These are phyloP conservation scores for Onygenales sp. DNA, from an alignment of 2,329 filamentous ascomycete genomes.

Conservation along the genomic window DNA sequence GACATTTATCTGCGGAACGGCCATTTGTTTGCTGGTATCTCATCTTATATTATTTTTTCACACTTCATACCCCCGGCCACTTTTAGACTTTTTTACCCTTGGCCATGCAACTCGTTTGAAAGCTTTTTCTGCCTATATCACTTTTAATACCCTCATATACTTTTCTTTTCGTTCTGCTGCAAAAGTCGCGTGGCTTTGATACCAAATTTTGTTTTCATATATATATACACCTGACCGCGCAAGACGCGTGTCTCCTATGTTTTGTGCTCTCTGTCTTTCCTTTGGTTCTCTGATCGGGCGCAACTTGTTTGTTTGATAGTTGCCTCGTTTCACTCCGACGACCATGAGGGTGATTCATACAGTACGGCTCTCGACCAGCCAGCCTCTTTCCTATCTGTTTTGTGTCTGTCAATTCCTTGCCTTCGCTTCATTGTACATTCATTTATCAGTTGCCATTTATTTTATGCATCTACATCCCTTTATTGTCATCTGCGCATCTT, in stretches of 20 bases:
- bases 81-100: slow-evolving; percentile 12
- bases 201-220: slow-evolving; percentile 12
- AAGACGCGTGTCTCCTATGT: slow-evolving; percentile 2
- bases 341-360: not conserved
- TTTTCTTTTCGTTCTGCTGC: not conserved
- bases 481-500: not conserved
- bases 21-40: slow-evolving; percentile 2
- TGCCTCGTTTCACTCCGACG: not conserved
- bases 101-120: slow-evolving; percentile 9
- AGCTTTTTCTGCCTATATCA: not conserved
- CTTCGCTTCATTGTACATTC: not conserved
- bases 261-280: slow-evolving; percentile 3
- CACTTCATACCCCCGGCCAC: slow-evolving; percentile 11
- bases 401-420: not conserved
- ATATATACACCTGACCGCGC: slow-evolving; percentile 2
- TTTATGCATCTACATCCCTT: not conserved
- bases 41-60: slow-evolving; percentile 7
- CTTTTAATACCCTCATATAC: slow-evolving; percentile 3
- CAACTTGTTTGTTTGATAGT: not conserved
- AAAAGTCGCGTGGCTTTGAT: not conserved
- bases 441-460: not conserved
- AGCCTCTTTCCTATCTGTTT: not conserved
- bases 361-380: not conserved
- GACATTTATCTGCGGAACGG: not conserved
- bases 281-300: not conserved